Conservation (phyloP, 2,329 filamentous ascomycete genomes). For the Aureobasidium sp. region DNA sequence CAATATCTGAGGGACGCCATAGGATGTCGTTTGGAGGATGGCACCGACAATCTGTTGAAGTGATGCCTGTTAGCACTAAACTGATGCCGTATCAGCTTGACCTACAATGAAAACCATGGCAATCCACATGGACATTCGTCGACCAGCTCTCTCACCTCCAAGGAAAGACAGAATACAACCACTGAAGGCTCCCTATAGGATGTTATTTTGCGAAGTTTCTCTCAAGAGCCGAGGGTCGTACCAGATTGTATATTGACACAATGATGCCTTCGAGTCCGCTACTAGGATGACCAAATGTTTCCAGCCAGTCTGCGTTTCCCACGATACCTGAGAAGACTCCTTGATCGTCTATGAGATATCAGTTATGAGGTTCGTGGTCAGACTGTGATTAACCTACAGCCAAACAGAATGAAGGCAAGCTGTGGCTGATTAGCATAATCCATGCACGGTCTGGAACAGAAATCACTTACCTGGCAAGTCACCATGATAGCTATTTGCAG, state of each 20-base stretch:
- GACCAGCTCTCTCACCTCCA: slow-evolving; percentile 32
- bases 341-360: slow-evolving; percentile 22
- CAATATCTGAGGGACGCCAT: slow-evolving; percentile 39
- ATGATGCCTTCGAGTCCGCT: slow-evolving; percentile 37
- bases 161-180: slow-evolving; percentile 35
- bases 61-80: background rate
- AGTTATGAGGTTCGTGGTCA: background rate
- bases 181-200: slow-evolving; percentile 24
- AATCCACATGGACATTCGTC: slow-evolving; percentile 35
- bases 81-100: background rate
- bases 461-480: slow-evolving; percentile 23
- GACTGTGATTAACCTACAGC: slow-evolving; percentile 23
- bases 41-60: slow-evolving; percentile 36
- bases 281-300: slow-evolving; percentile 35
- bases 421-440: background rate
- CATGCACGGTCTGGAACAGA: background rate
- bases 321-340: slow-evolving; percentile 36
- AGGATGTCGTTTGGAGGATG: slow-evolving; percentile 40
- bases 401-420: slow-evolving; percentile 29
- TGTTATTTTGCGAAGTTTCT: background rate
- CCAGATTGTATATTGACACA: slow-evolving; percentile 37
- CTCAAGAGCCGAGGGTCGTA: slow-evolving; percentile 20
- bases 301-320: slow-evolving; percentile 34
- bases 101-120: slow-evolving; percentile 37
- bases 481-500: slow-evolving; percentile 28